Evolutionary conservation across 352 stramenopile species (phyloP), one percentile per base, ranked within the genome.

Genomic region (Thalassiosira sp.): DNA sequence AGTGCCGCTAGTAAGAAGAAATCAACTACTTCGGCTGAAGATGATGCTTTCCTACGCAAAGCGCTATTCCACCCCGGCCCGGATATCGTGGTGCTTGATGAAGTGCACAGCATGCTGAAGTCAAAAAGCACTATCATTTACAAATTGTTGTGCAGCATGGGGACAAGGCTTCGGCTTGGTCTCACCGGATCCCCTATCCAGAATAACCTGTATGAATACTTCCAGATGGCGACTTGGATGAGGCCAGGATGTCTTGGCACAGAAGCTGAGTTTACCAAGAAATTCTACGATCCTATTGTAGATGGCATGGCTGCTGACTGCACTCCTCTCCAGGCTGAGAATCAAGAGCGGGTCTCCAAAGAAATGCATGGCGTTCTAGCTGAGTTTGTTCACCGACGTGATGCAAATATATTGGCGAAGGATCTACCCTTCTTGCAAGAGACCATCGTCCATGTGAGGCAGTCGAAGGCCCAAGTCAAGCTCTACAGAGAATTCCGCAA

Each of bases 141-240:
- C 46, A 86, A 89, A 62, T 74, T 77, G 18, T 74, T 92, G 10
- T 49, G 62, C 22, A 31, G 11, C 11, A 59, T 94, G 16, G 53
- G 56, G 27, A 91, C 89, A 45, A 78, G 59, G n/a, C 64, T 88
- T 58, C 72, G 88, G 15, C 81, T 95, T 58, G 82, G 77, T 7
- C 65, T 95, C 1, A 91, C 90, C 31, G 89, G 49, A 18, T 64
- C 37, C 27, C 87, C 87, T 8, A 81, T 94, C 18, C 83, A 93
- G 60, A 94, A 94, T 58, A 94, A 93, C 72, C 68, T 90, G 0
- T 64, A 79, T 28, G 90, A 95, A 75, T 91, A 89, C 56, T 91
- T 77, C 59, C 49, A 67, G 5, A 90, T 93, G 78, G 60, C 76
- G 8, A 71, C 58, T 48, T 93, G 84, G 76, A 65, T 88, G 33